Evolutionary conservation across 202 grass and related monocot species (phyloP).

Genomic region (Cymbopogon flexuosus): DNA sequence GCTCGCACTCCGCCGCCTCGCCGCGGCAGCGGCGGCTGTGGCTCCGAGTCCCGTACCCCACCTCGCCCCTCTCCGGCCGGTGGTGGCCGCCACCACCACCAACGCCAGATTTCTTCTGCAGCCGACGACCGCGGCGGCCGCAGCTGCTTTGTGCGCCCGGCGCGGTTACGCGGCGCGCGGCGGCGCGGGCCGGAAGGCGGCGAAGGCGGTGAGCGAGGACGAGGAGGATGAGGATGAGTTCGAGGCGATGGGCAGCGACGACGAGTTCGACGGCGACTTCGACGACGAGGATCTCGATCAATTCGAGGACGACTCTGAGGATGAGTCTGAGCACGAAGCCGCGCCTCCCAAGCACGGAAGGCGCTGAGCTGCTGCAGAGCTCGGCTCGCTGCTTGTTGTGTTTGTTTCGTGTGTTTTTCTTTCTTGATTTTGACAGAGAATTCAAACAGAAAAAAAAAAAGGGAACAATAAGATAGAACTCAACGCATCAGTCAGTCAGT

Average conservation of each 20-base stretch:
- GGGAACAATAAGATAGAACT: not conserved
- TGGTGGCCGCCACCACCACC: not conserved
- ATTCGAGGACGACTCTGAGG: not conserved
- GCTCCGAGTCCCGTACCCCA: not conserved
- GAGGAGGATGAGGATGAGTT: constrained; percentile 1
- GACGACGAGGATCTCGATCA: constrained; percentile 18
- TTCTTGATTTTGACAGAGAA: not conserved
- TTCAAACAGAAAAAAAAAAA: not conserved
- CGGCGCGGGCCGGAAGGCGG: not conserved
- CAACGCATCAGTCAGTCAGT: not conserved
- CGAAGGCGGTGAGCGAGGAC: constrained; percentile 16
- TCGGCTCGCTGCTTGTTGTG: not conserved
- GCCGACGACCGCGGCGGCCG: not conserved
- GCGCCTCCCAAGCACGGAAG: constrained; percentile 7
- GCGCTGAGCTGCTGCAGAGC: not conserved
- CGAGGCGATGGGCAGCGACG: constrained; percentile 16
- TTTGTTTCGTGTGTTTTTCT: not conserved
- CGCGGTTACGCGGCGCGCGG: constrained; percentile 21
- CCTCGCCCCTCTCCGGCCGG: not conserved
- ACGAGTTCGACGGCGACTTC: constrained; percentile 13
- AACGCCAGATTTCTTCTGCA: not conserved
- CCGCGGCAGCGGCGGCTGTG: not conserved
- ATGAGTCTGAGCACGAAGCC: not conserved
- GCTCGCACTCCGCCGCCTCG: constrained; percentile 29
- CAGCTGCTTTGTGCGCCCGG: constrained; percentile 5